These are phyloP conservation scores for Penicillium expansum DNA, from an alignment of 2,329 filamentous ascomycete species.

Conservation along the genomic window DNA sequence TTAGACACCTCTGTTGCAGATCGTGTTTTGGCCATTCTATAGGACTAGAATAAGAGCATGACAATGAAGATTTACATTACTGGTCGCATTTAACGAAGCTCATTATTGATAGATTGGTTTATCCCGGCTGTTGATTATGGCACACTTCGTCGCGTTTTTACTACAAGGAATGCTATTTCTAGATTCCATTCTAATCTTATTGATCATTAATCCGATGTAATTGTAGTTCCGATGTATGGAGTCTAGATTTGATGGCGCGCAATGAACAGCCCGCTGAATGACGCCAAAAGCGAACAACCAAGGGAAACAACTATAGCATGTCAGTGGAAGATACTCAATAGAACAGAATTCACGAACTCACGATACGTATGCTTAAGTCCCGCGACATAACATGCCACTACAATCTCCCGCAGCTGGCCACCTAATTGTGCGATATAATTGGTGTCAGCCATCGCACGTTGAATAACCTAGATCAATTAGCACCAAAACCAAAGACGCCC, in stretches of 20 bases:
- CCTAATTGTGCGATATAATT: constrained; percentile 38
- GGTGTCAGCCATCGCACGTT: constrained; percentile 40
- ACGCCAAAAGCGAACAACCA: constrained; percentile 17
- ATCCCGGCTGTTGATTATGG: too few species aligned
- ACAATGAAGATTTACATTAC: background rate
- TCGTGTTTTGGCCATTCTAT: background rate
- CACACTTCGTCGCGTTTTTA: background rate
- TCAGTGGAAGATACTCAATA: background rate
- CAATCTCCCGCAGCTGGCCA: constrained; percentile 26
- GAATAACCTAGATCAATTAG: constrained; percentile 40
- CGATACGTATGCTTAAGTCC: constrained; percentile 31
- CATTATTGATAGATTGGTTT: too few species aligned
- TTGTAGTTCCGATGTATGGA: too few species aligned
- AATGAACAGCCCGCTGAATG: constrained; percentile 21
- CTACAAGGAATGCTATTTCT: background rate
- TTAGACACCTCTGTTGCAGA: background rate
- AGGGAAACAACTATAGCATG: constrained; percentile 14
- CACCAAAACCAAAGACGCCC: background rate
- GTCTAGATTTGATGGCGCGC: constrained; percentile 17
- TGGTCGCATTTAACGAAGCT: too few species aligned
- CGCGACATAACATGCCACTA: constrained; percentile 28
- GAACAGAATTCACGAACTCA: constrained; percentile 7
- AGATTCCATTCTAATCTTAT: background rate
- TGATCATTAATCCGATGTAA: background rate
- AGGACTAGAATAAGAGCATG: background rate